phyloP scores from a whole-genome alignment of 805 yeast genomes.

The Monosporozyma aerobia region DNA sequence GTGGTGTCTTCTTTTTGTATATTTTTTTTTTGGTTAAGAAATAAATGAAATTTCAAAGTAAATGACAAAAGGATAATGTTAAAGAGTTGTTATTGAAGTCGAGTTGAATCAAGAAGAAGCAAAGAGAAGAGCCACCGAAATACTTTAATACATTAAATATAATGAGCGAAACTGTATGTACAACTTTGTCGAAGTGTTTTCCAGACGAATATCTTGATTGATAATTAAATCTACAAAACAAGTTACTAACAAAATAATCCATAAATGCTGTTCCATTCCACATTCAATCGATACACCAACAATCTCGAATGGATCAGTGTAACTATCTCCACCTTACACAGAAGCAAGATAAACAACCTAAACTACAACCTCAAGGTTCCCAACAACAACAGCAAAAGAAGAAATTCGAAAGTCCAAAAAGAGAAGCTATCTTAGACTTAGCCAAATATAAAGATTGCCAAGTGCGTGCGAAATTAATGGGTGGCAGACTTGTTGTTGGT shows the following conservation, averaged over 20 bases:
- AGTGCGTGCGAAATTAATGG: conserved; percentile 70
- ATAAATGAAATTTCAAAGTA: not conserved
- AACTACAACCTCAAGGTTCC: conserved; percentile 7
- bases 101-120: not conserved
- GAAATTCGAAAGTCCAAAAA: conserved; percentile 66
- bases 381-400: conserved; percentile 23
- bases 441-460: conserved; percentile 63
- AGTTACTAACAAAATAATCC: conserved; percentile 8
- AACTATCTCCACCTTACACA: not conserved
- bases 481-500: conserved; percentile 82
- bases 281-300: not conserved
- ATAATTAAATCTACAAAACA: not conserved
- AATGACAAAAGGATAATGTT: not conserved
- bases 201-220: too few relatives aligned
- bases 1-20: not conserved
- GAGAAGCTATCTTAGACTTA: conserved; percentile 81
- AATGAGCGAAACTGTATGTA: conserved; percentile 3
- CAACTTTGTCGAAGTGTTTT: not conserved
- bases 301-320: not conserved
- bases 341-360: conserved; percentile 7
- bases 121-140: not conserved
- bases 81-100: not conserved
- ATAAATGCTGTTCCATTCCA: not conserved
- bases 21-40: not conserved
- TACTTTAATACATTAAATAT: not conserved